A percentile compares a stretch with the other conserved stretches of the same genome.
phyloP scores from a whole-genome alignment of 2,329 filamentous ascomycete species.

The Triangularia setosa region DNA sequence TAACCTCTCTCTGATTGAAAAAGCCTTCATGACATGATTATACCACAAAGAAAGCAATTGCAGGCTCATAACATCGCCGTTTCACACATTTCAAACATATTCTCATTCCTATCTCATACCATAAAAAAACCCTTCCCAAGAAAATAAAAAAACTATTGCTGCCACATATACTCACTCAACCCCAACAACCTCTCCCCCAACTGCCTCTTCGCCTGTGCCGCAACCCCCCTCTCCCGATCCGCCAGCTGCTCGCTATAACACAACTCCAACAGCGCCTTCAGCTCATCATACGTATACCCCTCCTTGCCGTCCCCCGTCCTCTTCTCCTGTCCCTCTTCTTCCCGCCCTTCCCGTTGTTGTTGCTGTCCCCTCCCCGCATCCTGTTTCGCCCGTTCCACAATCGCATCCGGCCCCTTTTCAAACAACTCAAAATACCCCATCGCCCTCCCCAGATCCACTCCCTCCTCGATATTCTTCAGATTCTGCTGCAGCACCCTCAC shows the following conservation, averaged over 20 bases:
- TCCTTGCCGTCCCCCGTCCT: constrained; percentile 29
- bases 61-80: too few species aligned
- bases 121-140: background rate
- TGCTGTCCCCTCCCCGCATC: constrained; percentile 30
- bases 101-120: background rate
- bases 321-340: constrained; percentile 14
- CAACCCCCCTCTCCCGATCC: constrained; percentile 64
- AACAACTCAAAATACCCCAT: constrained; percentile 69
- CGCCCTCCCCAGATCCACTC: constrained; percentile 59
- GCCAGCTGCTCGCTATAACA: constrained; percentile 65
- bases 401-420: constrained; percentile 58
- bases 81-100: background rate
- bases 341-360: constrained; percentile 17
- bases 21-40: too few species aligned
- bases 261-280: constrained; percentile 62
- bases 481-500: constrained; percentile 95
- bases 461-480: constrained; percentile 82
- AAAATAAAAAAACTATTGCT: constrained; percentile 30
- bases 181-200: constrained; percentile 67
- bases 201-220: constrained; percentile 61
- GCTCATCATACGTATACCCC: constrained; percentile 61
- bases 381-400: constrained; percentile 59
- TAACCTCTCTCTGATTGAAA: too few species aligned
- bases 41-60: too few species aligned
- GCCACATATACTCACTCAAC: constrained; percentile 71